Conservation (phyloP, 805 yeast species). For the Teunomyces tritomae region DNA sequence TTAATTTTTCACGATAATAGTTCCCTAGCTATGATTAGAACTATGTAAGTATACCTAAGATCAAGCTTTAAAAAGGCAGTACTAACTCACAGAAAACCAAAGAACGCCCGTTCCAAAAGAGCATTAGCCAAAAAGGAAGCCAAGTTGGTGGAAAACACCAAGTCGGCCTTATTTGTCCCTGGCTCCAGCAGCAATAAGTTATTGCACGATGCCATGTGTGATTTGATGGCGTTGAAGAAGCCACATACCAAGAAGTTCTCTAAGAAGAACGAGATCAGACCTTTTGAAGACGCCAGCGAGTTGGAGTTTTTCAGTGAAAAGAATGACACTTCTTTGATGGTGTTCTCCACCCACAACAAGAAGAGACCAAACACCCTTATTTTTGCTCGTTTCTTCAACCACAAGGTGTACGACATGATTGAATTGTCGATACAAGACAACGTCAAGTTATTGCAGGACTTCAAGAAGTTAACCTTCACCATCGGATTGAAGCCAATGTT, state of each 20-base stretch:
- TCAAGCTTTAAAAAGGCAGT: background rate
- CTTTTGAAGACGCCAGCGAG: constrained; percentile 85
- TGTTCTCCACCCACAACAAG: constrained; percentile 75
- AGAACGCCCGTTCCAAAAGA: constrained; percentile 93
- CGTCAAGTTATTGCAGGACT: constrained; percentile 70
- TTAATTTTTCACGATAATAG: constrained; percentile 1
- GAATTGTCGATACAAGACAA: constrained; percentile 74
- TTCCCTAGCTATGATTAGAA: constrained; percentile 29
- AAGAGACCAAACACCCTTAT: constrained; percentile 91
- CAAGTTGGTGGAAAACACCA: constrained; percentile 84
- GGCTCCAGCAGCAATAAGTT: constrained; percentile 78
- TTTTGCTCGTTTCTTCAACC: constrained; percentile 86
- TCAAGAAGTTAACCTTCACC: constrained; percentile 74
- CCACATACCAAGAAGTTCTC: constrained; percentile 85
- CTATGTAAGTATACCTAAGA: constrained; percentile 26
- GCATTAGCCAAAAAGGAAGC: constrained; percentile 88
- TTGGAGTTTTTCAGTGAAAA: constrained; percentile 93
- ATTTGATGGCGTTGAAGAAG: constrained; percentile 84
- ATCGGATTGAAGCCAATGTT: constrained; percentile 94
- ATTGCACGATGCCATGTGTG: constrained; percentile 85
- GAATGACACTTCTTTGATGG: constrained; percentile 85
- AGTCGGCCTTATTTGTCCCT: constrained; percentile 87
- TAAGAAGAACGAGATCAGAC: constrained; percentile 84
- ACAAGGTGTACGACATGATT: constrained; percentile 88
- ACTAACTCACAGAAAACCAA: constrained; percentile 60